Conservation (phyloP, 2,329 filamentous ascomycete genomes). For the Rhynchosporium graminicola region DNA sequence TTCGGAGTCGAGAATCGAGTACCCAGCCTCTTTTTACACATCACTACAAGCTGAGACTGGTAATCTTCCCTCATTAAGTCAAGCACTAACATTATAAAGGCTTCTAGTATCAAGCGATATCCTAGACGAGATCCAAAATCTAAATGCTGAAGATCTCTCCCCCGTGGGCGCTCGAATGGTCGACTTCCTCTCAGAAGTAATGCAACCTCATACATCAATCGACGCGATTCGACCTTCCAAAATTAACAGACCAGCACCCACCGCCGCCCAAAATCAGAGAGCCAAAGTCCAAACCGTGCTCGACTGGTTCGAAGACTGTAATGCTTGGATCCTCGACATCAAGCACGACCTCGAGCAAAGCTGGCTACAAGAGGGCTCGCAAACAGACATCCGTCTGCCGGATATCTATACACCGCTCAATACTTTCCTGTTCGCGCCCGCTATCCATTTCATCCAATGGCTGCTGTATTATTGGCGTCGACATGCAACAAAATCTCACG, state of each 20-base stretch:
- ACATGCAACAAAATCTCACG: conserved; percentile 1
- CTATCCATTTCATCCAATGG: conserved; percentile 16
- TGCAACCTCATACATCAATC: conserved; percentile 10
- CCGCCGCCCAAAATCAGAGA: background rate
- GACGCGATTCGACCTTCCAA: conserved; percentile 7
- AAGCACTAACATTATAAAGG: background rate
- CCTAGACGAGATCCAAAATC: conserved; percentile 3
- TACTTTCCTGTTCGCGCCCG: conserved; percentile 15
- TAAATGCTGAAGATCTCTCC: background rate
- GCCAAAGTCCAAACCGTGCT: conserved; percentile 15
- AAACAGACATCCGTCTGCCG: background rate
- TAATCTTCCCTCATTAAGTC: background rate
- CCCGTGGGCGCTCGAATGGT: conserved; percentile 9
- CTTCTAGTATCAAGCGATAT: conserved; percentile 9
- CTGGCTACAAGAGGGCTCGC: background rate
- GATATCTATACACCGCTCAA: conserved; percentile 15
- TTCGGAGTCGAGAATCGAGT: background rate
- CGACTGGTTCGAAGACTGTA: conserved; percentile 18
- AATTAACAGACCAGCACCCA: background rate
- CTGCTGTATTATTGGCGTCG: conserved; percentile 16
- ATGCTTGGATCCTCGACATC: conserved; percentile 13
- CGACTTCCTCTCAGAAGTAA: conserved; percentile 12
- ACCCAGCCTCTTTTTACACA: background rate
- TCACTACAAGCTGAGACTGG: background rate
- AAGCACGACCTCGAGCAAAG: conserved; percentile 11